A percentile compares a stretch with the other conserved stretches of the same genome.
Evolutionary conservation across 108 stramenopile genomes (phyloP).

Genomic region (Skeletonema grethae): DNA sequence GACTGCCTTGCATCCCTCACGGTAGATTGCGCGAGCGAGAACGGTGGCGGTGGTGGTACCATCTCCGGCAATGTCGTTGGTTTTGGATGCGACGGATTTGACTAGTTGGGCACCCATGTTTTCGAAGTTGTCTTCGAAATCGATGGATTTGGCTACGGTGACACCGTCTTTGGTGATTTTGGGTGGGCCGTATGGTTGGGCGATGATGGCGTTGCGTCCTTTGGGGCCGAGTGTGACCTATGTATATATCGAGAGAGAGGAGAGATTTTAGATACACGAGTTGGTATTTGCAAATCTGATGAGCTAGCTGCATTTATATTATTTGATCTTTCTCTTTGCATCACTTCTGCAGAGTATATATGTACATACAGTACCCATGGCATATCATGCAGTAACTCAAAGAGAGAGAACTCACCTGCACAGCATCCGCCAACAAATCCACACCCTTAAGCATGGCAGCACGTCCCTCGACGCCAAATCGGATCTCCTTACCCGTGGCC

Average conservation of each 20-base stretch:
- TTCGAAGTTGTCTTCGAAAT: slow-evolving; percentile 98
- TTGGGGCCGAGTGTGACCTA: slow-evolving; percentile 99
- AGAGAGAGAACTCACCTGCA: slow-evolving; percentile 78
- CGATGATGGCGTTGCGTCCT: slow-evolving; percentile 99
- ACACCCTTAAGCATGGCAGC: slow-evolving; percentile 97
- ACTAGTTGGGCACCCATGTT: slow-evolving; percentile 98
- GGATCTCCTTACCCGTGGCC: slow-evolving; percentile 85
- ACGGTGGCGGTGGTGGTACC: slow-evolving; percentile 99
- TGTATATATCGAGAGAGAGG: too few relatives aligned
- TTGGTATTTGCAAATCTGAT: neutral
- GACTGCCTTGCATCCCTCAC: slow-evolving; percentile 99
- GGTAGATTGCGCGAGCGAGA: slow-evolving; percentile 96
- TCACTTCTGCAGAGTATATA: neutral
- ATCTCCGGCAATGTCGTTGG: slow-evolving; percentile 99
- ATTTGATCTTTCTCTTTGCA: neutral
- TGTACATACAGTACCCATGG: neutral
- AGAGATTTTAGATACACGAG: neutral
- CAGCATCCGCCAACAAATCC: slow-evolving; percentile 95
- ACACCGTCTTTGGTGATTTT: slow-evolving; percentile 99
- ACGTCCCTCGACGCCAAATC: slow-evolving; percentile 94
- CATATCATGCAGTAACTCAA: neutral
- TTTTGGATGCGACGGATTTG: slow-evolving; percentile 96
- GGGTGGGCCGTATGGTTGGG: slow-evolving; percentile 98
- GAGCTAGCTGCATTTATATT: too few relatives aligned
- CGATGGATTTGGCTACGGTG: slow-evolving; percentile 99